Conservation (phyloP, 129 eudicot genomes). For the Cynara cardunculus region DNA sequence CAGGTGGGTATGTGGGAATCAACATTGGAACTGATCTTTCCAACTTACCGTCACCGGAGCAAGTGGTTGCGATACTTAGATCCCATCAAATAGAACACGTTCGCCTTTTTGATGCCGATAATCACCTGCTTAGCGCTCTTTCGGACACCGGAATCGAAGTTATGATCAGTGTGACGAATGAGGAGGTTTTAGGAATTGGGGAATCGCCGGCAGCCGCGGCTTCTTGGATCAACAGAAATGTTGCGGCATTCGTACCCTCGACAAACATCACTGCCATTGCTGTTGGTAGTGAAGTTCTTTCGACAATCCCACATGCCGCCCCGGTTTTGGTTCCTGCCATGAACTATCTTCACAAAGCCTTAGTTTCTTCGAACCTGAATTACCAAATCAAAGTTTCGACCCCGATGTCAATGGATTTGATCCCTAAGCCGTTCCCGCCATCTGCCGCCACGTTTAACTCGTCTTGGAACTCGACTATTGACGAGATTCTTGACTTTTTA, state of each 20-base stretch:
- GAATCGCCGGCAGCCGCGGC: constrained; percentile 66
- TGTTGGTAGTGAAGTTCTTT: constrained; percentile 78
- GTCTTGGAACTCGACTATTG: constrained; percentile 54
- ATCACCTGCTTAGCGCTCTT: constrained; percentile 71
- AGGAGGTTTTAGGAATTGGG: constrained; percentile 68
- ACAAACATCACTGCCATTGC: constrained; percentile 81
- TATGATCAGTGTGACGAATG: constrained; percentile 69
- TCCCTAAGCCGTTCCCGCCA: constrained; percentile 78
- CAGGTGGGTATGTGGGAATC: constrained; percentile 74
- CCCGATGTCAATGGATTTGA: constrained; percentile 64
- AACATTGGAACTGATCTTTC: constrained; percentile 71
- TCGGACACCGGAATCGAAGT: constrained; percentile 70
- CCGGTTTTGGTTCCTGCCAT: constrained; percentile 67
- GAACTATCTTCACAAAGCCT: constrained; percentile 67
- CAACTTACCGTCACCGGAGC: constrained; percentile 60
- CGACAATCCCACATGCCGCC: constrained; percentile 61
- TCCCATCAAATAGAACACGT: constrained; percentile 62
- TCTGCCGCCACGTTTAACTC: constrained; percentile 73
- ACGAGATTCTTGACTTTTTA: constrained; percentile 51
- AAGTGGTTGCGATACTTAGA: constrained; percentile 59
- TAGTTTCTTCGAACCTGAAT: constrained; percentile 74
- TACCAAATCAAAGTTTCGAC: constrained; percentile 61
- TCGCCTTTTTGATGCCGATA: constrained; percentile 76
- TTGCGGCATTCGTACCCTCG: constrained; percentile 73
- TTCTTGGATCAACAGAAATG: constrained; percentile 63